phyloP scores from a whole-genome alignment of 140 eudicot species.

The Cichorium intybus region DNA sequence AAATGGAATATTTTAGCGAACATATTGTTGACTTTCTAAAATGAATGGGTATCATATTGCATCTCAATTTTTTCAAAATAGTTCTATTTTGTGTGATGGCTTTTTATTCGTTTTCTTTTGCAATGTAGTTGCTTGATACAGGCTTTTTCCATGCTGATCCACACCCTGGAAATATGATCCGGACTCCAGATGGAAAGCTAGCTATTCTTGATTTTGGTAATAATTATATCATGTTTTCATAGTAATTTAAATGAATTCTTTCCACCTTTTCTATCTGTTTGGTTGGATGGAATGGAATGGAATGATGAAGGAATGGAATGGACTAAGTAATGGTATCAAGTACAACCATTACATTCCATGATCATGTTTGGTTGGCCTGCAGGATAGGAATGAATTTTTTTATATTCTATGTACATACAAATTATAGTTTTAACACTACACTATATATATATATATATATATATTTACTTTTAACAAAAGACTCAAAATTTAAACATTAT shows the following conservation, averaged over 20 bases:
- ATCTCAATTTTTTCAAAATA: background rate
- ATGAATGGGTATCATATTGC: no score
- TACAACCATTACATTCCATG: no score
- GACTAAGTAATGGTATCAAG: no score
- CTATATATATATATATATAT: no score
- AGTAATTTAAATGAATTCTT: background rate
- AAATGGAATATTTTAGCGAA: background rate
- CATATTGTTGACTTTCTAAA: background rate
- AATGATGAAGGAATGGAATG: no score
- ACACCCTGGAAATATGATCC: constrained; percentile 97
- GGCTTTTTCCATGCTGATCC: constrained; percentile 99
- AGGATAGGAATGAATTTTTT: background rate
- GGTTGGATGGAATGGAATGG: no score
- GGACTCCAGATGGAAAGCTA: constrained; percentile 98
- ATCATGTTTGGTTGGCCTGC: background rate
- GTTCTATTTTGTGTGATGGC: constrained; percentile 7
- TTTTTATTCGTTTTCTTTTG: constrained; percentile 28
- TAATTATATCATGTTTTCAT: constrained; percentile 14
- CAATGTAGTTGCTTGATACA: constrained; percentile 87
- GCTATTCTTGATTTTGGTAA: constrained; percentile 99
- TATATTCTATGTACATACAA: background rate
- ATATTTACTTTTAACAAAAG: no score
- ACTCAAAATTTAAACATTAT: no score
- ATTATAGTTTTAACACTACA: no score
- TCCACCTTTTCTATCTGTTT: no score